phyloP scores from a whole-genome alignment of 352 stramenopile species.

The Phytophthora multivora region DNA sequence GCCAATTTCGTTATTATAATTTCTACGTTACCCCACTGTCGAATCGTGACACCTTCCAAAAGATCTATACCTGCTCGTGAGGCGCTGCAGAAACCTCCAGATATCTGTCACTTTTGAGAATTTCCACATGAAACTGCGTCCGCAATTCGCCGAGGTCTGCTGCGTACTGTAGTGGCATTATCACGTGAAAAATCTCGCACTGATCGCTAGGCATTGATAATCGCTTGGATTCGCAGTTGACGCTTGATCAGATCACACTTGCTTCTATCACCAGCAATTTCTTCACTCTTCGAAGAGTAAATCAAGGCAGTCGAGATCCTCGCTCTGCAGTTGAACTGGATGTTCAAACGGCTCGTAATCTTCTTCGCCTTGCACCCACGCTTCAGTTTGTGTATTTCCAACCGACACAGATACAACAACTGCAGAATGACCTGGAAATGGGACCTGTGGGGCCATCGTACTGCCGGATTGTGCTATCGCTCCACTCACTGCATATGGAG shows the following conservation, averaged over 20 bases:
- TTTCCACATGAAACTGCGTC: no score
- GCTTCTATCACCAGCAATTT: not conserved
- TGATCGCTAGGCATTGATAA: no score
- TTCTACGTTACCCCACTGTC: not conserved
- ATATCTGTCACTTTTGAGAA: no score
- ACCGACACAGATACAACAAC: not conserved
- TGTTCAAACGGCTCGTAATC: slow-evolving; percentile 48
- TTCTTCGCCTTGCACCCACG: slow-evolving; percentile 15
- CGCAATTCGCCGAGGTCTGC: no score
- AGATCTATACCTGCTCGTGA: not conserved
- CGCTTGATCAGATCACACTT: no score
- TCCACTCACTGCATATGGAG: not conserved
- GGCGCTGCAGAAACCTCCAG: not conserved
- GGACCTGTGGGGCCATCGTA: not conserved
- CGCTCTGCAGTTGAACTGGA: slow-evolving; percentile 40
- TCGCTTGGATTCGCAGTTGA: no score
- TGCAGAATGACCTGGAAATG: slow-evolving; percentile 3
- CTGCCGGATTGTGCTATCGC: not conserved
- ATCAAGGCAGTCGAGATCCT: slow-evolving; percentile 45
- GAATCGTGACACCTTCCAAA: no score
- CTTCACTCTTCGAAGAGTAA: slow-evolving; percentile 32
- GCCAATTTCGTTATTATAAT: not conserved
- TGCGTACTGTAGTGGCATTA: no score
- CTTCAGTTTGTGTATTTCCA: not conserved
- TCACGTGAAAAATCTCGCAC: no score